Percentiles rank a stretch among this genome's conserved stretches.
Evolutionary conservation across 495 filamentous ascomycete genomes (phyloP).

Genomic region (Hamigera avellanea): DNA sequence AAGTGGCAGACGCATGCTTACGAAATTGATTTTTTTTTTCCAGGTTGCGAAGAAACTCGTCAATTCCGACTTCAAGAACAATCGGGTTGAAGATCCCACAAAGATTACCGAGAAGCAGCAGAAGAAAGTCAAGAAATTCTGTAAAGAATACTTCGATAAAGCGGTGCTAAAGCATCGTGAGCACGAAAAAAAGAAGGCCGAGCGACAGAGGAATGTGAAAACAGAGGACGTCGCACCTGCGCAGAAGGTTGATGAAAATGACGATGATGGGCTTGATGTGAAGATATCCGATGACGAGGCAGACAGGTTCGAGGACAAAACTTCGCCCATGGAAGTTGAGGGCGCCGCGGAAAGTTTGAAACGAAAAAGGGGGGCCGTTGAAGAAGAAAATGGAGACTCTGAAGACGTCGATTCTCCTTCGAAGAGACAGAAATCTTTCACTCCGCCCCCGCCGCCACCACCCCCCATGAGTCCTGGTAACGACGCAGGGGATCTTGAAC

Average conservation of each 20-base stretch:
- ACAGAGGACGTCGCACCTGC: conserved; percentile 18
- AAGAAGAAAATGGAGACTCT: conserved; percentile 8
- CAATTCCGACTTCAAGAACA: conserved; percentile 77
- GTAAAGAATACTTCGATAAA: conserved; percentile 76
- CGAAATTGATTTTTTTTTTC: background rate
- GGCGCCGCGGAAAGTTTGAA: conserved; percentile 34
- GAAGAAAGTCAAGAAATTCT: conserved; percentile 68
- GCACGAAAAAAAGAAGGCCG: conserved; percentile 53
- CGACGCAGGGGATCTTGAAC: conserved; percentile 2
- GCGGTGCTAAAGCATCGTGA: conserved; percentile 63
- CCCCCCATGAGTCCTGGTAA: conserved; percentile 15
- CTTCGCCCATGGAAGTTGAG: conserved; percentile 20
- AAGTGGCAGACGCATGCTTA: background rate
- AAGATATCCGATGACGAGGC: conserved; percentile 47
- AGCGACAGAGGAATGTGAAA: conserved; percentile 23
- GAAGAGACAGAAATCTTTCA: conserved; percentile 30
- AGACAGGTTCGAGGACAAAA: conserved; percentile 15
- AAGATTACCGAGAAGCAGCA: conserved; percentile 66
- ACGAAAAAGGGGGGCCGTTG: conserved; percentile 45
- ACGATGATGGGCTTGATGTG: conserved; percentile 30
- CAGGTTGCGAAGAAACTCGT: conserved; percentile 75
- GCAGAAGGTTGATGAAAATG: conserved; percentile 7
- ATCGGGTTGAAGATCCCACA: conserved; percentile 72
- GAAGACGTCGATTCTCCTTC: conserved; percentile 14
- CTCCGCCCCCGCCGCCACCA: conserved; percentile 22